phyloP scores from a whole-genome alignment of 129 eudicot genomes.

The Kitagawia praeruptora region DNA sequence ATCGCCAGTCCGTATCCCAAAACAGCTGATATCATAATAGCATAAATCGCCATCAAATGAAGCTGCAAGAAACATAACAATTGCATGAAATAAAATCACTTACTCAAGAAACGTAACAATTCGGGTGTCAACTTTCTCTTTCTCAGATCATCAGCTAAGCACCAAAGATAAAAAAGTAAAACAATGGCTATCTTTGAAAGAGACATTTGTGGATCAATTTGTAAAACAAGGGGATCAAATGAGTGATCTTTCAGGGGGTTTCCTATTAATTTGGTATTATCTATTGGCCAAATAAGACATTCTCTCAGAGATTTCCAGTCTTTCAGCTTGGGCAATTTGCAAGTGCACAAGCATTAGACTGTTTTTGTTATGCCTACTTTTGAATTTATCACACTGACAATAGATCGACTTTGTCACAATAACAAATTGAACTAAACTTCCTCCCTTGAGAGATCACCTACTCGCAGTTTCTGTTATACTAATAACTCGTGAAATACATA shows the following conservation, averaged over 20 bases:
- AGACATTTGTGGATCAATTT: neutral
- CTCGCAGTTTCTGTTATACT: neutral
- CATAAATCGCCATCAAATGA: conserved; percentile 52
- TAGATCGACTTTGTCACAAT: neutral
- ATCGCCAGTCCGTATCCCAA: conserved; percentile 59
- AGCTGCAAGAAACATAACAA: conserved; percentile 50
- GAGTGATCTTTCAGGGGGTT: neutral
- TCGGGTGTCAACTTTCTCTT: neutral
- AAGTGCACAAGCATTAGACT: neutral
- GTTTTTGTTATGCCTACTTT: neutral
- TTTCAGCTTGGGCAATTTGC: neutral
- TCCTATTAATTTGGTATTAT: neutral
- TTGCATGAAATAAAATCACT: neutral
- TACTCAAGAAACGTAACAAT: too few species aligned
- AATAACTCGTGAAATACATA: neutral
- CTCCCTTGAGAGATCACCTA: neutral
- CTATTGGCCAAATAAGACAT: neutral
- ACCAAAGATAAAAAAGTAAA: neutral
- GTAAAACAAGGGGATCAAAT: neutral
- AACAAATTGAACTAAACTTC: neutral
- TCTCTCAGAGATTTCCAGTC: neutral
- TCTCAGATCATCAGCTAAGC: neutral
- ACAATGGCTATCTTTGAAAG: neutral
- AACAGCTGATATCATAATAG: conserved; percentile 54
- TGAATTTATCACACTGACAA: neutral